Evolutionary conservation across 2,329 filamentous ascomycete genomes (phyloP).

Genomic region (Ambrosiella beaveri): DNA sequence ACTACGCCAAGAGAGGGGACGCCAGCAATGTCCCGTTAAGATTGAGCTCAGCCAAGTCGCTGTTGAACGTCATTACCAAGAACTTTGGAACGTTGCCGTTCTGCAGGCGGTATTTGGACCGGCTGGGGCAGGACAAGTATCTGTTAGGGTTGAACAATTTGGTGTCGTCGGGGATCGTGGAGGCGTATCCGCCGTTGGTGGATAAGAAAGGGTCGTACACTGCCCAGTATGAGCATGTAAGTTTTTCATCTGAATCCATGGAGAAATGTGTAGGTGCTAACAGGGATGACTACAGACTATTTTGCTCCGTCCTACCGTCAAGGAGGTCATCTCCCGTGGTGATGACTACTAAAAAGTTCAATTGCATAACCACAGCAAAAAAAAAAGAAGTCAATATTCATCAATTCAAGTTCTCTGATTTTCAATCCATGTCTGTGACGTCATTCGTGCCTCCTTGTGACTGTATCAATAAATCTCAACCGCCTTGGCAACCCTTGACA

Average conservation of each 20-base stretch:
- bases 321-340: conserved; percentile 64
- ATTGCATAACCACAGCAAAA: not conserved
- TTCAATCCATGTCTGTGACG: no score
- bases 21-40: conserved; percentile 41
- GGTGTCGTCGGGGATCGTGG: conserved; percentile 59
- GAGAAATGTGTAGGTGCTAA: not conserved
- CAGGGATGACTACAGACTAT: conserved; percentile 35
- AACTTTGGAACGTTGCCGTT: conserved; percentile 79
- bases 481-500: no score
- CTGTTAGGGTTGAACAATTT: conserved; percentile 72
- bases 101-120: conserved; percentile 68
- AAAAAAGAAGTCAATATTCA: not conserved
- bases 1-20: conserved; percentile 57
- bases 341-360: conserved; percentile 46
- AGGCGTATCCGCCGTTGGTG: conserved; percentile 65
- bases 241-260: conserved; percentile 21
- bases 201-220: conserved; percentile 81
- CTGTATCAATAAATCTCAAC: no score
- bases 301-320: conserved; percentile 51
- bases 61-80: conserved; percentile 72
- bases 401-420: not conserved
- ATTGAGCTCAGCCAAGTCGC: conserved; percentile 56
- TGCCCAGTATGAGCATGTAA: conserved; percentile 75
- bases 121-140: conserved; percentile 78
- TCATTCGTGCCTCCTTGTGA: no score